phyloP scores from a whole-genome alignment of 768 basidiomycete species.

The Chiua virens region DNA sequence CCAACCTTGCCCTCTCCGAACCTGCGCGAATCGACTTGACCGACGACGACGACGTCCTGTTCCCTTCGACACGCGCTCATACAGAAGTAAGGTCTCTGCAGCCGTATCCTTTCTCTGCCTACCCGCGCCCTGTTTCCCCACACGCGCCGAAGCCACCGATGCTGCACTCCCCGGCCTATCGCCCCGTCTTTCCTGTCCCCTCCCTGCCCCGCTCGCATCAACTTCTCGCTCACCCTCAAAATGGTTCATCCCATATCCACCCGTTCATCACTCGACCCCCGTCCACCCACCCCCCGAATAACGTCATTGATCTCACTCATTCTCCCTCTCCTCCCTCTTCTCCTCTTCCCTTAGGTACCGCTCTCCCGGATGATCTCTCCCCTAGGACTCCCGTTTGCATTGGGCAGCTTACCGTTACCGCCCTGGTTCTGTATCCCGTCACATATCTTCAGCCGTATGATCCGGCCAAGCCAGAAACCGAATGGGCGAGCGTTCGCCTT shows the following conservation, averaged over 20 bases:
- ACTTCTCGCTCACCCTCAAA: slow-evolving; percentile 24
- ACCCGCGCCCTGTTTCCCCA: slow-evolving; percentile 24
- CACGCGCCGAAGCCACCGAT: slow-evolving; percentile 27
- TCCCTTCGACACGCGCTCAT: slow-evolving; percentile 28
- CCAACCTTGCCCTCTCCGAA: slow-evolving; percentile 37
- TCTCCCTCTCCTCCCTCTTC: slow-evolving; percentile 57
- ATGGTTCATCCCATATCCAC: slow-evolving; percentile 23
- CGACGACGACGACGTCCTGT: slow-evolving; percentile 59
- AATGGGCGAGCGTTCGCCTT: slow-evolving; percentile 70
- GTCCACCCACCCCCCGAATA: slow-evolving; percentile 36
- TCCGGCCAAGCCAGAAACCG: slow-evolving; percentile 41
- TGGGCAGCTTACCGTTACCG: slow-evolving; percentile 79
- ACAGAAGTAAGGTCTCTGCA: slow-evolving; percentile 41
- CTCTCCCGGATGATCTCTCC: slow-evolving; percentile 58
- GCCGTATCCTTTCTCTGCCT: slow-evolving; percentile 21
- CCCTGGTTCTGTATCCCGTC: slow-evolving; percentile 82
- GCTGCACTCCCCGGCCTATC: slow-evolving; percentile 36
- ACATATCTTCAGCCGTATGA: slow-evolving; percentile 57
- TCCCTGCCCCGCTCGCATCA: slow-evolving; percentile 26
- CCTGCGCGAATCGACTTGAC: slow-evolving; percentile 70
- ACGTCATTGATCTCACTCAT: slow-evolving; percentile 75
- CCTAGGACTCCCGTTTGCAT: slow-evolving; percentile 88
- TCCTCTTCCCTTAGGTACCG: slow-evolving; percentile 25
- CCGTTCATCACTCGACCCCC: slow-evolving; percentile 17
- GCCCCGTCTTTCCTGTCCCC: slow-evolving; percentile 52